Evolutionary conservation across 2,329 filamentous ascomycete genomes (phyloP).

Genomic region (Penicillium sclerotiorum): DNA sequence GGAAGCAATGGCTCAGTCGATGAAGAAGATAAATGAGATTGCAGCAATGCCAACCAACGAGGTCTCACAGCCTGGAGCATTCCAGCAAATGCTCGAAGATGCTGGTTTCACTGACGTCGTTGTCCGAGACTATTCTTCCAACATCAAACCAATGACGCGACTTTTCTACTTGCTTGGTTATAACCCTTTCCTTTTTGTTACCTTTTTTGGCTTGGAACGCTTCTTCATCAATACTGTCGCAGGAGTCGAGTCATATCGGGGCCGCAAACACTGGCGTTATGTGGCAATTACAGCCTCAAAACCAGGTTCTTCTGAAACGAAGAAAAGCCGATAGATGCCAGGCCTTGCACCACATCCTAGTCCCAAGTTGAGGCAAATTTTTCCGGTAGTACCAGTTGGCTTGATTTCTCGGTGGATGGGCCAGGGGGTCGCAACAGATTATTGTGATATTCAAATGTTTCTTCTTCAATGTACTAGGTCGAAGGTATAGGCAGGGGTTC

Average conservation of each 20-base stretch:
- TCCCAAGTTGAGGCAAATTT: too few species aligned
- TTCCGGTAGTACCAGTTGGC: too few species aligned
- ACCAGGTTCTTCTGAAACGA: constrained; percentile 8
- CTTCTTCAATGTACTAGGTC: too few species aligned
- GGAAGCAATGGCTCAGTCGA: constrained; percentile 34
- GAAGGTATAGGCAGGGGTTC: too few species aligned
- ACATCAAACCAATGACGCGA: constrained; percentile 53
- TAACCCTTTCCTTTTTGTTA: constrained; percentile 52
- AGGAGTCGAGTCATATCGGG: constrained; percentile 41
- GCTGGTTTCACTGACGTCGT: constrained; percentile 51
- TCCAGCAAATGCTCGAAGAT: constrained; percentile 42
- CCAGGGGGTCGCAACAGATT: too few species aligned
- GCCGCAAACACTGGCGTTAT: constrained; percentile 35
- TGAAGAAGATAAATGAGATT: constrained; percentile 46
- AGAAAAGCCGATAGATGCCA: background rate
- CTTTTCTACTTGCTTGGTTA: constrained; percentile 52
- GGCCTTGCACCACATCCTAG: too few species aligned
- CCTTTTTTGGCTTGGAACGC: constrained; percentile 47
- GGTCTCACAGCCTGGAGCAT: constrained; percentile 41
- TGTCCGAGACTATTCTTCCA: constrained; percentile 49
- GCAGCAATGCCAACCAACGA: constrained; percentile 52
- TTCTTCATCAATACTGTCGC: constrained; percentile 55
- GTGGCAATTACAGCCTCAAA: constrained; percentile 26
- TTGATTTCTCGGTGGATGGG: too few species aligned
- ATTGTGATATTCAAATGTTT: too few species aligned